Evolutionary conservation across 2,329 filamentous ascomycete genomes (phyloP).

Genomic region (Phyllosticta citrichinensis): DNA sequence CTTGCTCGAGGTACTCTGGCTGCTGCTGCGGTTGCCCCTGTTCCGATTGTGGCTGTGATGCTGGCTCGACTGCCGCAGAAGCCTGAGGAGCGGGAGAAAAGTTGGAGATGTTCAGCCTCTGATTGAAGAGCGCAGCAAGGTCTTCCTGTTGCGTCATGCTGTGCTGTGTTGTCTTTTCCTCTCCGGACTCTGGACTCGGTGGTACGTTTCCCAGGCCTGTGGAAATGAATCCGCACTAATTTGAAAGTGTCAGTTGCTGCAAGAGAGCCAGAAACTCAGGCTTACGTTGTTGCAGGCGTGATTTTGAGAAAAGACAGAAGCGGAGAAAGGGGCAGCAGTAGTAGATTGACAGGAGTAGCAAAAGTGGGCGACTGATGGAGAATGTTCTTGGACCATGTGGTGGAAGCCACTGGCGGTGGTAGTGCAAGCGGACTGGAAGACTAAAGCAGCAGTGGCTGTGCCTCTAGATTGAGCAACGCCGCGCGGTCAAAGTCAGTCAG

Average conservation of each 20-base stretch:
- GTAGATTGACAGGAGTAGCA: slow-evolving; percentile 28
- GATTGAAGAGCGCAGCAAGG: slow-evolving; percentile 68
- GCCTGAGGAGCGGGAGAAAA: slow-evolving; percentile 9
- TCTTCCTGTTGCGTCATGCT: slow-evolving; percentile 63
- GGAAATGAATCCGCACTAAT: slow-evolving; percentile 35
- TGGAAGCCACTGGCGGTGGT: background rate
- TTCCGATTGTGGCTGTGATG: slow-evolving; percentile 8
- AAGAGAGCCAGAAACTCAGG: slow-evolving; percentile 6
- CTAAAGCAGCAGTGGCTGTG: background rate
- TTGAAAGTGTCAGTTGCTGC: slow-evolving; percentile 14
- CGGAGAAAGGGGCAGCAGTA: slow-evolving; percentile 31
- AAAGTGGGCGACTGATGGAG: slow-evolving; percentile 22
- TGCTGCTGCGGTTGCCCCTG: slow-evolving; percentile 18
- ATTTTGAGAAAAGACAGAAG: slow-evolving; percentile 34
- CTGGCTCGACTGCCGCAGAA: slow-evolving; percentile 5
- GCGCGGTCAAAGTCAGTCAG: background rate
- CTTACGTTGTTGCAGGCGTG: slow-evolving; percentile 39
- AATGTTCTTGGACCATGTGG: background rate
- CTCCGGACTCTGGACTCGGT: slow-evolving; percentile 19
- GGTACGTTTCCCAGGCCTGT: slow-evolving; percentile 25
- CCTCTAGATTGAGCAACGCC: background rate
- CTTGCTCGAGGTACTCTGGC: slow-evolving; percentile 14
- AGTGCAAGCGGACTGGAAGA: background rate
- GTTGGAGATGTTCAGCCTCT: slow-evolving; percentile 43
- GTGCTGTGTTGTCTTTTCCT: slow-evolving; percentile 29